Evolutionary conservation across 139 green algal species (phyloP), one percentile per base, ranked within the genome.

Genomic region (Chloropicon primus): DNA sequence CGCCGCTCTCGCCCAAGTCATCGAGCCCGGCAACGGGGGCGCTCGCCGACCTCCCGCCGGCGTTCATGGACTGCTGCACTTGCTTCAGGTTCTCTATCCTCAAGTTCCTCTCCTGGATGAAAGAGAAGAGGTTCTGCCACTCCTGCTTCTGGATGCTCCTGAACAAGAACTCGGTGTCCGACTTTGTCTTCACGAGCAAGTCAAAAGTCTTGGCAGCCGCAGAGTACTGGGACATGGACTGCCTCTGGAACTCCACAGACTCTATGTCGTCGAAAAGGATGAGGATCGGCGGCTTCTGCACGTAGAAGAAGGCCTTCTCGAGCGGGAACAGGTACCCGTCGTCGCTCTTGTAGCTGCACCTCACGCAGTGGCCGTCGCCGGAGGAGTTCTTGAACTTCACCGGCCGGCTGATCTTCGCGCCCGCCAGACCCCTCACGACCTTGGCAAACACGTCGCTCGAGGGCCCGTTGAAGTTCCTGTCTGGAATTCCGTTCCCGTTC

Each of bases 231-330:
- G 24, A 72, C 54, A 72, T 41, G 71, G 53, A 87, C 81, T 97
- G 93, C 26, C 95, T 84, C 81, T 93, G 82, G 76, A 99, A 98
- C 89, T 98, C 94, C 3, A 97, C 86, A 53, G 78, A 87, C 28
- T 92, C 85, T 24, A 97, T 87, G 71, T 98, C 92, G 0, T 96
- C 91, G 77, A 92, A 89, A 54, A 82, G 79, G 76, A 98, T 87
- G 41, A 97, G 89, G 75, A 93, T 89, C n/a, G 94, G 92, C 27
- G 95, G 95, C 84, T 99, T 99, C 73, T 94, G 91, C 0, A 97
- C 85, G 83, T 96, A 98, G 87, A 99, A 97, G 92, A 99, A 98
- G 29, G 89, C 88, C 25, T 89, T 86, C 81, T 98, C 93, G 76
- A 99, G 87, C 3, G 95, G 95, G 86, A 96, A 99, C 73, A 99